phyloP scores from a whole-genome alignment of 2,329 filamentous ascomycete species.

The Albophoma yamanashiensis region DNA sequence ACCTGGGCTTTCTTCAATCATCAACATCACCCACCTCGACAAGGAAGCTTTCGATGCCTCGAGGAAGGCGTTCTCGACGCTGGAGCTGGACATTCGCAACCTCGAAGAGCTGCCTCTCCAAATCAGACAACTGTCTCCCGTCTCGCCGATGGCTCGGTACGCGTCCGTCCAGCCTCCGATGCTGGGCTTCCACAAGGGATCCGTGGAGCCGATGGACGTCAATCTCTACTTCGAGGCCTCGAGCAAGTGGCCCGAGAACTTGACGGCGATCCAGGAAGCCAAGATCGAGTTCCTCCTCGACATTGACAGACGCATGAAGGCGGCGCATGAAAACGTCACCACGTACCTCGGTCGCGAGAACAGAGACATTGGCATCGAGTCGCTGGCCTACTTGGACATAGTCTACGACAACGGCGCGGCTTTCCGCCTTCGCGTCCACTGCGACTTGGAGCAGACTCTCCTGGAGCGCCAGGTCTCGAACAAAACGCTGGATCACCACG shows the following conservation, averaged over 20 bases:
- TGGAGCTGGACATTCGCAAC: slow-evolving; percentile 67
- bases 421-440: slow-evolving; percentile 81
- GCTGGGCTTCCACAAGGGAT: slow-evolving; percentile 31
- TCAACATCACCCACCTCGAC: slow-evolving; percentile 36
- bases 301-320: slow-evolving; percentile 60
- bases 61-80: slow-evolving; percentile 56
- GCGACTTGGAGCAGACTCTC: slow-evolving; percentile 75
- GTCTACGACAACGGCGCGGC: slow-evolving; percentile 58
- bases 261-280: slow-evolving; percentile 82
- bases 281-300: slow-evolving; percentile 84
- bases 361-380: slow-evolving; percentile 53
- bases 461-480: slow-evolving; percentile 71
- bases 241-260: slow-evolving; percentile 83
- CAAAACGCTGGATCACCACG: slow-evolving; percentile 52
- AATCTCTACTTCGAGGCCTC: slow-evolving; percentile 90
- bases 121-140: slow-evolving; percentile 66
- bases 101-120: slow-evolving; percentile 82
- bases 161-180: slow-evolving; percentile 42
- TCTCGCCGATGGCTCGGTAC: slow-evolving; percentile 64
- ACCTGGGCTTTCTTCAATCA: slow-evolving; percentile 35
- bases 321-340: slow-evolving; percentile 46
- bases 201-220: slow-evolving; percentile 56
- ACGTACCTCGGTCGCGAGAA: slow-evolving; percentile 77
- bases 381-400: slow-evolving; percentile 75
- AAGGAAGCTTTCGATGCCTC: slow-evolving; percentile 55